Evolutionary conservation across 371 early-diverging fungal species (phyloP).

Genomic region (Saksenaea vasiformis): DNA sequence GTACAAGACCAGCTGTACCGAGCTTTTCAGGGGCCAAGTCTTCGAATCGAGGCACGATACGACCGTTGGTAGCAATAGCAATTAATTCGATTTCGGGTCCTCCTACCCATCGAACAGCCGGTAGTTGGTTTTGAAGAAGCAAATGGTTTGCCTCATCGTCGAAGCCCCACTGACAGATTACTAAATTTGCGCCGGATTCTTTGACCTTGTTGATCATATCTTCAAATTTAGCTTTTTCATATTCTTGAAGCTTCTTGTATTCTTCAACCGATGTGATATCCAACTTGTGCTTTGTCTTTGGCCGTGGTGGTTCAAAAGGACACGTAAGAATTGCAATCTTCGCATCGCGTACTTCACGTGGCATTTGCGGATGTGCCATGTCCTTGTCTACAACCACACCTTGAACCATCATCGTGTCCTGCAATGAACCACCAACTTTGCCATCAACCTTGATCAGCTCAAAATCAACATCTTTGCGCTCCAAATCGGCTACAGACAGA

Average conservation of each 20-base stretch:
- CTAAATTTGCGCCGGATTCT: constrained; percentile 94
- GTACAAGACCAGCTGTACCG: constrained; percentile 90
- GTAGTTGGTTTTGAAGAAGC: constrained; percentile 95
- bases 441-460: constrained; percentile 99
- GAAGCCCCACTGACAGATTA: constrained; percentile 99
- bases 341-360: constrained; percentile 92
- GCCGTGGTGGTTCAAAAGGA: constrained; percentile 99
- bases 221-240: constrained; percentile 95
- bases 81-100: constrained; percentile 98
- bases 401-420: constrained; percentile 89
- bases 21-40: constrained; percentile 92
- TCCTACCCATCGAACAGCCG: constrained; percentile 99
- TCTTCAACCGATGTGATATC: constrained; percentile 97
- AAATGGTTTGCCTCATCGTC: constrained; percentile 99
- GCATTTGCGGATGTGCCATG: constrained; percentile 99
- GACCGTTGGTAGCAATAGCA: constrained; percentile 98
- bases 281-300: constrained; percentile 99
- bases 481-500: constrained; percentile 93
- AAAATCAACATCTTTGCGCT: constrained; percentile 99
- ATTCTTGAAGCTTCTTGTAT: constrained; percentile 91
- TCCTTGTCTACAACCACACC: constrained; percentile 99
- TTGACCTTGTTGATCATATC: constrained; percentile 97
- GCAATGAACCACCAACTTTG: constrained; percentile 93
- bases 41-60: constrained; percentile 98
- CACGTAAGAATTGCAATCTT: constrained; percentile 98